Base-by-base conservation (phyloP, 2,329 filamentous ascomycete genomes). In the Phyllosticta citriasiana region DNA sequence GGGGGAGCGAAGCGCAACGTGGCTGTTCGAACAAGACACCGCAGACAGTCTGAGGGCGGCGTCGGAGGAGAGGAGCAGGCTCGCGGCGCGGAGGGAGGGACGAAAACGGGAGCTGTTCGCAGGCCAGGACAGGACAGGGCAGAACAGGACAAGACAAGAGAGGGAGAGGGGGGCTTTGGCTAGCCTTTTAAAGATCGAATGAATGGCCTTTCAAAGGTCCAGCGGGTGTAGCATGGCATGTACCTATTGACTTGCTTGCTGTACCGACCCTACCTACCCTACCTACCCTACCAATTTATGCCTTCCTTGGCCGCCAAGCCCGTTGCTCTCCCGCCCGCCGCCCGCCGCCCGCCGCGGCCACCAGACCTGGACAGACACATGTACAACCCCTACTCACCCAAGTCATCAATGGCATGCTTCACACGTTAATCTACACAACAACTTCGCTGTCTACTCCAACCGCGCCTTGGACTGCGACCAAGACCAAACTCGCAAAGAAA, bases 351-450 rank as follows among this genome's bases (percentile, higher is more conserved):
- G 14, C 35, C 26, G 26, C 26, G 26, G 4, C 26, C 26, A 27
- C 26, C 26, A 7, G 27, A 30, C 27, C 27, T 30, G 6, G 27
- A 30, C 27, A 30, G 6, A 30, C 19, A 30, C 27, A 5, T 27
- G 26, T 27, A 8, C 26, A 27, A 27, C 4, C n/a, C n/a, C n/a
- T n/a, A n/a, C n/a, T 27, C 26, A 27, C 26, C 19, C 19, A 22
- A 22, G 2, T 22, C 19, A 22, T 22, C 27, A 8, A 8, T 47
- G 40, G 27, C 27, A 30, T 59, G 57, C 30, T 55, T 55, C 27
- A 25, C 53, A 60, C 55, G 16, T 54, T 60, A 56, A 55, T 60
- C 35, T 60, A 60, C 58, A 60, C 40, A n/a, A 6, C 25, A 52
- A 40, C 53, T 35, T 33, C 30, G 8, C 19, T 25, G 12, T 47